Base-by-base conservation (phyloP, 169 alveolate genomes). In the Eimeria praecox region DNA sequence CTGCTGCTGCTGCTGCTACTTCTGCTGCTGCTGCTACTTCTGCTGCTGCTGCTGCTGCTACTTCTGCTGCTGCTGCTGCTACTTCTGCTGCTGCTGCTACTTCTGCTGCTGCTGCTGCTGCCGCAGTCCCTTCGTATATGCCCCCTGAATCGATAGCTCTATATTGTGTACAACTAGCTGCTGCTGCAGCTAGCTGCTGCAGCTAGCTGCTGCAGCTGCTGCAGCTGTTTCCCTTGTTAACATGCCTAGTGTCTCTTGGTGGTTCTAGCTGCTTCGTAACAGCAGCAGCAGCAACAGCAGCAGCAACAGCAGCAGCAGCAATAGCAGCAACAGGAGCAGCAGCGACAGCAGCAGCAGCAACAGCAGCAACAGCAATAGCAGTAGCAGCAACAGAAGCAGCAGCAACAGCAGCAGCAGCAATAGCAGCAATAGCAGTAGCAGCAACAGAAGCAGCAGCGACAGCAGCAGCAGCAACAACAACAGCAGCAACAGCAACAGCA, bases 201-300 rank as follows among this genome's bases (percentile, higher is more conserved):
- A 22, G 86, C 59, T 40, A 69, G 86, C 44, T n/a, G 44, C 80
- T 69, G 80, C 44, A n/a, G 80, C 80, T 30, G 82, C 82, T 59
- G 5, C 22, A 14, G 82, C 46, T 14, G 46, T 54, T 0, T 54
- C 52, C 30, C 35, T 33, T 12, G n/a, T n/a, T n/a, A n/a, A n/a
- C n/a, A n/a, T n/a, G n/a, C n/a, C n/a, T n/a, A n/a, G n/a, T n/a
- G n/a, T n/a, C n/a, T n/a, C n/a, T n/a, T n/a, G n/a, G n/a, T n/a
- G n/a, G n/a, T n/a, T n/a, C n/a, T n/a, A n/a, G n/a, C n/a, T n/a
- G n/a, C n/a, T n/a, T n/a, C n/a, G n/a, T n/a, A 77, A 40, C 87
- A 78, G 89, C 85, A 73, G 54, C 85, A 73, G 54, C 85, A 78
- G 66, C 89, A 78, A 66, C 88, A 78, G 88, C 88, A 78, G 88